Evolutionary conservation across 1,284 basidiomycete species (phyloP).

Genomic region (Pascua guehoae): DNA sequence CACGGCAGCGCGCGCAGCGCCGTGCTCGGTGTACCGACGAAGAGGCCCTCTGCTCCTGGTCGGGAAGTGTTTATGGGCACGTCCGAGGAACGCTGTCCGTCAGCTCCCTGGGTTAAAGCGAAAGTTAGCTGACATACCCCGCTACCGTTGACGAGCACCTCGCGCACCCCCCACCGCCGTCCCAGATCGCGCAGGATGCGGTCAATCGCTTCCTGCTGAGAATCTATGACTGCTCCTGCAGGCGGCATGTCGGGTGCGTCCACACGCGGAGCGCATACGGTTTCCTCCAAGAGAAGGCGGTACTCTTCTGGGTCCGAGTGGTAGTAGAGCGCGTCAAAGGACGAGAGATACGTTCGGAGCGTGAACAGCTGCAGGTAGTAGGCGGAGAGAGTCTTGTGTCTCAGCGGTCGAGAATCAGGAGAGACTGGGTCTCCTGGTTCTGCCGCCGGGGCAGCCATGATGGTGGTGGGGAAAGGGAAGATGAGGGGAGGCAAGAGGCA

Average conservation of each 20-base stretch:
- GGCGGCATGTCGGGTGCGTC: not conserved
- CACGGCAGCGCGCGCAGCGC: constrained; percentile 23
- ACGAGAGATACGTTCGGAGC: constrained; percentile 18
- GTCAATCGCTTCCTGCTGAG: constrained; percentile 33
- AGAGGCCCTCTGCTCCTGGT: not conserved
- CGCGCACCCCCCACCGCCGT: constrained; percentile 4
- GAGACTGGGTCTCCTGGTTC: too few species aligned
- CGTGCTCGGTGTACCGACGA: constrained; percentile 22
- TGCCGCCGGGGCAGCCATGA: not conserved
- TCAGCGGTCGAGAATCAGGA: not conserved
- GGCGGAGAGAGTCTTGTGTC: constrained; percentile 43
- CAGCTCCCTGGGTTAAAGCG: too few species aligned
- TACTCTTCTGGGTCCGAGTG: constrained; percentile 27
- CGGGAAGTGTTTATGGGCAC: not conserved
- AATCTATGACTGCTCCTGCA: not conserved
- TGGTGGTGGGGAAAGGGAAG: not conserved
- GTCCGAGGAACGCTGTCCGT: not conserved
- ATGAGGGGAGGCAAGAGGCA: not conserved
- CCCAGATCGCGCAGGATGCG: constrained; percentile 27
- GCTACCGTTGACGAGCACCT: constrained; percentile 24
- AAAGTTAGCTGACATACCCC: constrained; percentile 23
- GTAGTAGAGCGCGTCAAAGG: constrained; percentile 8
- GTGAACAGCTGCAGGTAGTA: constrained; percentile 32
- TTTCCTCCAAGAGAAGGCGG: constrained; percentile 15
- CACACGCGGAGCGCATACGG: constrained; percentile 22